Percentiles rank a stretch among this genome's conserved stretches.
phyloP scores from a whole-genome alignment of 2,329 filamentous ascomycete species.

The Fusarium sp. region DNA sequence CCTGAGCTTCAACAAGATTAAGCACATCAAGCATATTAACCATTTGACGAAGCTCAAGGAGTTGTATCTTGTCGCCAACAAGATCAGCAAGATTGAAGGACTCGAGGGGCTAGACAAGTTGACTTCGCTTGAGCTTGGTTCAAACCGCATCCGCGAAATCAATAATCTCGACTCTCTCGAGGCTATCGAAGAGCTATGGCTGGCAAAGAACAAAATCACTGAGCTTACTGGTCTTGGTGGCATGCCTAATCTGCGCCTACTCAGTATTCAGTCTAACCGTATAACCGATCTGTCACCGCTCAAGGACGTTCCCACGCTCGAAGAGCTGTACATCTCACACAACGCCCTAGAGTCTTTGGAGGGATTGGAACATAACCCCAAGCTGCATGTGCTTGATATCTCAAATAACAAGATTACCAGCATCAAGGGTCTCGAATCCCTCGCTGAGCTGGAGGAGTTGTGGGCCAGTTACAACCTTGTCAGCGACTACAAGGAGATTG shows the following conservation, averaged over 20 bases:
- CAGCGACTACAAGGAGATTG: constrained; percentile 84
- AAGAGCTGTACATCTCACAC: constrained; percentile 96
- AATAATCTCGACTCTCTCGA: constrained; percentile 84
- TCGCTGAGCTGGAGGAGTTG: constrained; percentile 85
- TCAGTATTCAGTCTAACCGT: constrained; percentile 96
- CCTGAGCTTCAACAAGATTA: constrained; percentile 99
- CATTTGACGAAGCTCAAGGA: constrained; percentile 85
- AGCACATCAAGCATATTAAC: constrained; percentile 92
- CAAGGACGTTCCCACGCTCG: constrained; percentile 79
- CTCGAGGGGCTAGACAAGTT: constrained; percentile 82
- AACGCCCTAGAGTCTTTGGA: constrained; percentile 86
- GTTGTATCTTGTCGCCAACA: constrained; percentile 94
- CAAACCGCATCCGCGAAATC: constrained; percentile 92
- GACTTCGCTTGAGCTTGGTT: constrained; percentile 89
- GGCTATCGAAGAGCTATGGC: constrained; percentile 90
- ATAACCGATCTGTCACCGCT: constrained; percentile 85
- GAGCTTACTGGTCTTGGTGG: constrained; percentile 83
- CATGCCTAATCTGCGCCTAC: constrained; percentile 84
- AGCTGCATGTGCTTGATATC: constrained; percentile 86
- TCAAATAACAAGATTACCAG: constrained; percentile 88
- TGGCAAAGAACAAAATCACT: constrained; percentile 97
- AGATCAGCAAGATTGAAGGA: constrained; percentile 89
- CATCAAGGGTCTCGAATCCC: constrained; percentile 78
- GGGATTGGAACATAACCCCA: constrained; percentile 77
- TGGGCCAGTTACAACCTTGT: constrained; percentile 95